Evolutionary conservation across 139 green algal genomes (phyloP), one percentile per base, ranked within the genome.

Genomic region (Edaphochlamys debaryana): DNA sequence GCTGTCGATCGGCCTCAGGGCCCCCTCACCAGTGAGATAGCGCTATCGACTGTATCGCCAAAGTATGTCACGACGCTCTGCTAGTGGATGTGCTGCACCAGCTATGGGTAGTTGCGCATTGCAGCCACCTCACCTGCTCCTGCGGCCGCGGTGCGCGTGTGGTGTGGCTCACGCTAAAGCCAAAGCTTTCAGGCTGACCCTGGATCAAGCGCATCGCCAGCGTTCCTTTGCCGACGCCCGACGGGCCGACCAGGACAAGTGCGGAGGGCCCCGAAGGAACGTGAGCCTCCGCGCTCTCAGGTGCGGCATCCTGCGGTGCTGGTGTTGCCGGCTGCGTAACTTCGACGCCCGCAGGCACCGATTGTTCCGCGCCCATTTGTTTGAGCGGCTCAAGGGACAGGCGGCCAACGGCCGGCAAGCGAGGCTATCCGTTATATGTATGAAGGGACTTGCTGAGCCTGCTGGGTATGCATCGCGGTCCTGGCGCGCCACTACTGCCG

Each of bases 141-240:
- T 72, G 72, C 25, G 77, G 74, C 8, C 95, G 86, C 0, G 95
- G 92, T 23, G 82, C 42, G 0, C 95, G 79, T 0, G 95, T 98
- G 22, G 95, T 97, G 85, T 98, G 95, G 48, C 83, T 93, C 32
- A 93, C 93, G 4, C 89, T 95, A 84, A 98, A 97, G 58, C 92
- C 95, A 71, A 94, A 98, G 9, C 81, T 78, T 32, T 92, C 68
- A 6, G 23, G 22, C 9, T 54, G 42, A 23, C 85, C 88, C 5
- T 84, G 67, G 78, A 95, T 91, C 3, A 98, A 88, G 27, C 85
- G 82, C 34, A 91, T 85, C 38, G 98, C 95, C 29, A 97, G 85
- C 19, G 94, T 96, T 66, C 94, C 94, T 83, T 98, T 98, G 45
- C 95, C 95, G 7, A 98, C 95, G 1, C 95, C 95, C 25, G 91